Conservation (phyloP, 129 eudicot genomes). For the Artemisia tridentata region DNA sequence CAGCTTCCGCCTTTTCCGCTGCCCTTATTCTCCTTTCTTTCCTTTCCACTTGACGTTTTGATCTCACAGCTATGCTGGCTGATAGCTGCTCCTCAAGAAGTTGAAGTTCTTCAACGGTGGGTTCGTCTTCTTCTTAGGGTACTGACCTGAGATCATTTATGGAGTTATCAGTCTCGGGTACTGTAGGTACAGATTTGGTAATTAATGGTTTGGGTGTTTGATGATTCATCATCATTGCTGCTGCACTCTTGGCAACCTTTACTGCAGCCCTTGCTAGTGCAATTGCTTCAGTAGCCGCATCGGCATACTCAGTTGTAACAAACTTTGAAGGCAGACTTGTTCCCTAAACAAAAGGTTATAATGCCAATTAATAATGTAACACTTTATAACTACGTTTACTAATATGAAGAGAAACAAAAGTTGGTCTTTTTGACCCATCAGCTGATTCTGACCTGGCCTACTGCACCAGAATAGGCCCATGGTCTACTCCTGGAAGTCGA, state of each 20-base stretch:
- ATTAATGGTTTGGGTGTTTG: conserved; percentile 28
- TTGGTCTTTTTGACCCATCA: conserved; percentile 17
- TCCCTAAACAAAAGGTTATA: conserved; percentile 39
- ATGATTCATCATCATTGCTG: conserved; percentile 48
- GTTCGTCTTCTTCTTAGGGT: conserved; percentile 45
- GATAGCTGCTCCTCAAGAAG: conserved; percentile 56
- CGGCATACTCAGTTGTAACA: conserved; percentile 60
- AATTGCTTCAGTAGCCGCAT: conserved; percentile 92
- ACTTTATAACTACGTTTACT: background rate
- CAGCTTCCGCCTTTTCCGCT: conserved; percentile 69
- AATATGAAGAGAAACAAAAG: conserved; percentile 6
- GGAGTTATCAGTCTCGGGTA: conserved; percentile 34
- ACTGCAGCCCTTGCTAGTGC: conserved; percentile 84
- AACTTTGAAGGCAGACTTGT: conserved; percentile 48
- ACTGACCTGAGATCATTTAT: conserved; percentile 18
- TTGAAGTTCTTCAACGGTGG: conserved; percentile 67
- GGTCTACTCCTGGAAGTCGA: conserved; percentile 38
- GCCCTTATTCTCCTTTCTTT: conserved; percentile 69
- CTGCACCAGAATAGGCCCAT: conserved; percentile 43
- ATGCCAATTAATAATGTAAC: conserved; percentile 4
- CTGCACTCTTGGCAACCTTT: conserved; percentile 76
- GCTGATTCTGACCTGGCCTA: conserved; percentile 50
- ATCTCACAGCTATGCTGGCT: conserved; percentile 66
- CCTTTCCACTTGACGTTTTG: conserved; percentile 75
- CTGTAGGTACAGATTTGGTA: conserved; percentile 13